These are phyloP conservation scores for Amphichorda felina DNA, from an alignment of 2,329 filamentous ascomycete species.

Conservation along the genomic window DNA sequence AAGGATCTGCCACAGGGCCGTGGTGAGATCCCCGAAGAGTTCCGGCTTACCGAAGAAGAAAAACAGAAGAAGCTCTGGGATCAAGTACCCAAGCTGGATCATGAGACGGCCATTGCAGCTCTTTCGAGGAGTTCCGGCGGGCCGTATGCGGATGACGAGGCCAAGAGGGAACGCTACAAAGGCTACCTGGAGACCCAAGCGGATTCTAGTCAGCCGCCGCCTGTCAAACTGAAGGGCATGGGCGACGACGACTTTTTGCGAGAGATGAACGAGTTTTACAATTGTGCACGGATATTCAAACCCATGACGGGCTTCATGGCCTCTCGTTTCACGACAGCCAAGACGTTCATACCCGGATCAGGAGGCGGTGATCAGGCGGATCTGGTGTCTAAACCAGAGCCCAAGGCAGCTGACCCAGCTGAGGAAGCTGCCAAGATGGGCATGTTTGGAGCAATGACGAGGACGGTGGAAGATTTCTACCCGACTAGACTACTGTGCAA, in stretches of 20 bases:
- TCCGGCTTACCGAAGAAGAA: conserved; percentile 50
- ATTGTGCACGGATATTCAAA: conserved; percentile 64
- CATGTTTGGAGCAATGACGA: conserved; percentile 87
- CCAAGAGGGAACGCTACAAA: conserved; percentile 71
- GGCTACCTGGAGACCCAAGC: conserved; percentile 70
- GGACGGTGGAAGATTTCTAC: conserved; percentile 59
- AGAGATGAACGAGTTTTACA: conserved; percentile 66
- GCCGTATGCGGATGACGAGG: conserved; percentile 75
- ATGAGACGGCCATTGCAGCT: conserved; percentile 55
- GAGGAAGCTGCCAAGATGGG: conserved; percentile 79
- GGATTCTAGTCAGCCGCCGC: conserved; percentile 30
- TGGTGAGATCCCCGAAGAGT: conserved; percentile 60
- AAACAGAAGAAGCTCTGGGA: conserved; percentile 44
- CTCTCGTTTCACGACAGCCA: conserved; percentile 73
- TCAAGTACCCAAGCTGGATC: conserved; percentile 53
- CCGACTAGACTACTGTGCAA: conserved; percentile 86
- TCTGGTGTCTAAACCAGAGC: conserved; percentile 16
- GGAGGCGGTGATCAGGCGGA: conserved; percentile 8
- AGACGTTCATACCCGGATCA: conserved; percentile 21
- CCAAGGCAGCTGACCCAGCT: conserved; percentile 50
- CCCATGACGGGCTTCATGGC: conserved; percentile 91
- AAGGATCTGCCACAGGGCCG: conserved; percentile 64
- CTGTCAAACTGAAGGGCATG: conserved; percentile 28
- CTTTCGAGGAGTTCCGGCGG: conserved; percentile 50
- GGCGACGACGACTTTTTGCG: conserved; percentile 64